Percentiles rank a stretch among this genome's conserved stretches.
These are phyloP conservation scores for Epipyxis sp. DNA, from an alignment of 108 stramenopile species.

Conservation along the genomic window DNA sequence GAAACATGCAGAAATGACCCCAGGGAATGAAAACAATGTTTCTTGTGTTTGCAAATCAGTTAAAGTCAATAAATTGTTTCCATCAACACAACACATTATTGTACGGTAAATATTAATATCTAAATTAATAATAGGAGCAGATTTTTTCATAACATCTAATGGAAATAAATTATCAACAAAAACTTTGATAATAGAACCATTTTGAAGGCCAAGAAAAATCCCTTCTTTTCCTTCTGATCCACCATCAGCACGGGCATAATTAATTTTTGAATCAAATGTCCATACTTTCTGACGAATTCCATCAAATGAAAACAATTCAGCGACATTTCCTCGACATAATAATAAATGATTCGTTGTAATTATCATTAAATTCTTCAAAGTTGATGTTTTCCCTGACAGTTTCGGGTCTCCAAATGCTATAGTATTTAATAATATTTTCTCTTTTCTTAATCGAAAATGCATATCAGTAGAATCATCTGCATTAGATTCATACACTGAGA, in stretches of 20 bases:
- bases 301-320: constrained; percentile 50
- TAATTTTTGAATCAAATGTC: constrained; percentile 48
- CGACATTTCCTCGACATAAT: constrained; percentile 43
- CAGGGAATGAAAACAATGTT: constrained; percentile 41
- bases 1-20: constrained; percentile 47
- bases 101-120: constrained; percentile 30
- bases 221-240: constrained; percentile 57
- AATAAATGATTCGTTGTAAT: constrained; percentile 56
- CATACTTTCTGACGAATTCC: constrained; percentile 55
- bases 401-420: constrained; percentile 35
- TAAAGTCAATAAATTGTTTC: constrained; percentile 38
- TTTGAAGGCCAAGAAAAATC: constrained; percentile 55
- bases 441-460: constrained; percentile 20
- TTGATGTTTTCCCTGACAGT: constrained; percentile 54
- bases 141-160: constrained; percentile 45
- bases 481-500: constrained; percentile 43
- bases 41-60: constrained; percentile 52
- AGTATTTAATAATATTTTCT: background rate
- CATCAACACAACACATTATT: constrained; percentile 58
- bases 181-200: constrained; percentile 52
- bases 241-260: constrained; percentile 53
- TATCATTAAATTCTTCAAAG: constrained; percentile 42
- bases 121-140: constrained; percentile 39
- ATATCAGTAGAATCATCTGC: constrained; percentile 15
- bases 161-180: constrained; percentile 65